Evolutionary conservation across 768 basidiomycete species (phyloP).

Genomic region (Agaricus subrufescens): DNA sequence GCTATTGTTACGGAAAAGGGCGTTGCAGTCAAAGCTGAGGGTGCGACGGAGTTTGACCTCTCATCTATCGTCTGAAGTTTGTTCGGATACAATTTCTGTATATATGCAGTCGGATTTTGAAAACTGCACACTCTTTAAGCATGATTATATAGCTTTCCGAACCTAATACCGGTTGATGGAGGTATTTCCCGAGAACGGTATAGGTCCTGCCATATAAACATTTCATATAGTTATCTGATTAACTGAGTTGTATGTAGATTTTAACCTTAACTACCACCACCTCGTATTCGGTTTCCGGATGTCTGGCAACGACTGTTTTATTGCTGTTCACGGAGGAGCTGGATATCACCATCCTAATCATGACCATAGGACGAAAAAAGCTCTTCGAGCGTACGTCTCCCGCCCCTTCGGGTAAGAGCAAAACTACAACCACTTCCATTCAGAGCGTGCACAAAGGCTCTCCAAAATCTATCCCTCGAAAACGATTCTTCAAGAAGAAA

Average conservation of each 20-base stretch:
- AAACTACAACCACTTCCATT: neutral
- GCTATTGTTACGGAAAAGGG: constrained; percentile 95
- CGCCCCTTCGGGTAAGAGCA: too few relatives aligned
- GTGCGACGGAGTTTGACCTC: constrained; percentile 60
- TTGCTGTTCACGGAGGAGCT: constrained; percentile 78
- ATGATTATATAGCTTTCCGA: too few relatives aligned
- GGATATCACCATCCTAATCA: constrained; percentile 49
- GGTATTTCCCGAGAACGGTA: too few relatives aligned
- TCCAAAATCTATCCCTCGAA: constrained; percentile 1
- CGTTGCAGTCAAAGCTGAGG: constrained; percentile 69
- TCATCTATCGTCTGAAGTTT: constrained; percentile 42
- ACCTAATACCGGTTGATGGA: too few relatives aligned
- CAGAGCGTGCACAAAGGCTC: constrained; percentile 51
- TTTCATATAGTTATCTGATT: too few relatives aligned
- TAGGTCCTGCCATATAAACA: too few relatives aligned
- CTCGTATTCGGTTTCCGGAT: constrained; percentile 11
- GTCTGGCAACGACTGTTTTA: constrained; percentile 23
- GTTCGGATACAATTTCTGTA: too few relatives aligned
- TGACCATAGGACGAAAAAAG: constrained; percentile 50
- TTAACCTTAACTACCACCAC: neutral
- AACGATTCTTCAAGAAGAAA: neutral
- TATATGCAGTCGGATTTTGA: too few relatives aligned
- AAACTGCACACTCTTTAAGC: too few relatives aligned
- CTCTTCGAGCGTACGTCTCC: constrained; percentile 46
- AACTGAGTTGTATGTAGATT: too few relatives aligned